Percentiles rank a stretch among this genome's conserved stretches.
phyloP scores from a whole-genome alignment of 108 stramenopile genomes.

The Fragilariopsis cylindrus region DNA sequence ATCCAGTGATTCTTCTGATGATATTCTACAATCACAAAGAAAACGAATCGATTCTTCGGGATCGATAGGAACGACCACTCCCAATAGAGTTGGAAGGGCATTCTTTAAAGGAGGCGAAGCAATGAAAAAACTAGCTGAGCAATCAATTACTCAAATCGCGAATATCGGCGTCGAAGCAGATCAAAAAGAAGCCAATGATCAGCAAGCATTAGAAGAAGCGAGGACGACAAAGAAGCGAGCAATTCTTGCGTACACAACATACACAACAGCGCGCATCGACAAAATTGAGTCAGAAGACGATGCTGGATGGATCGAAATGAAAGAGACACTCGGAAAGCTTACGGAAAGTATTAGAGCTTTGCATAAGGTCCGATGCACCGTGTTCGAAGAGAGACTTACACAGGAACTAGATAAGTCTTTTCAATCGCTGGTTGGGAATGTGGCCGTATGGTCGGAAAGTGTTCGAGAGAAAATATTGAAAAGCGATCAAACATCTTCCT shows the following conservation, averaged over 20 bases:
- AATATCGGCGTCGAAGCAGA: constrained; percentile 54
- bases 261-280: constrained; percentile 35
- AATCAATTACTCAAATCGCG: constrained; percentile 51
- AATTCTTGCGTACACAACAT: constrained; percentile 38
- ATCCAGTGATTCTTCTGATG: constrained; percentile 1
- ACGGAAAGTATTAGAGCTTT: neutral
- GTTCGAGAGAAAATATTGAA: constrained; percentile 14
- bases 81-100: constrained; percentile 19
- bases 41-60: constrained; percentile 7
- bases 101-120: constrained; percentile 61
- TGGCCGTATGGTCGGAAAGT: constrained; percentile 25
- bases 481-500: constrained; percentile 10
- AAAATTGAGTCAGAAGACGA: constrained; percentile 54
- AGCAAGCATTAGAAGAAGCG: constrained; percentile 50
- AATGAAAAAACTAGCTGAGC: constrained; percentile 69
- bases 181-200: constrained; percentile 51
- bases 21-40: neutral
- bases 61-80: neutral
- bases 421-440: constrained; percentile 11
- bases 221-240: constrained; percentile 34
- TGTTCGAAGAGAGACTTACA: neutral
- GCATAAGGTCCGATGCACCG: neutral
- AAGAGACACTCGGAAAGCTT: constrained; percentile 16
- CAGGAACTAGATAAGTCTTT: constrained; percentile 11
- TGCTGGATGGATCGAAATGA: constrained; percentile 46